These are phyloP conservation scores for Malassezia psittaci DNA, from an alignment of 1,284 basidiomycete genomes.

Conservation along the genomic window DNA sequence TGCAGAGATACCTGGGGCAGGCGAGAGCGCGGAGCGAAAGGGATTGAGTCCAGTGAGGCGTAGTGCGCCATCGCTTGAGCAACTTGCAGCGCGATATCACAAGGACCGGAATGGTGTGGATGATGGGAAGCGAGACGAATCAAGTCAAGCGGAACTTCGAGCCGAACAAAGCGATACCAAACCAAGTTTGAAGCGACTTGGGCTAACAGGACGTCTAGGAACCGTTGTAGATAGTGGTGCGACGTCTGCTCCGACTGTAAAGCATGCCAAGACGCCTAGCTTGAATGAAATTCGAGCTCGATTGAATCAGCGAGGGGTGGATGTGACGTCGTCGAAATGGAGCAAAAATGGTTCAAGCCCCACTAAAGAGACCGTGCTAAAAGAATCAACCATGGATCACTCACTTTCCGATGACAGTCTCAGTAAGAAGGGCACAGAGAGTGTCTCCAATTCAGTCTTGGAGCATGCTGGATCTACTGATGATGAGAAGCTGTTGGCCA, in stretches of 20 bases:
- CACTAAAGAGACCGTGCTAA: not conserved
- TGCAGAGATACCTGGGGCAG: not conserved
- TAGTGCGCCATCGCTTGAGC: constrained; percentile 6
- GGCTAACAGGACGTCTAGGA: constrained; percentile 9
- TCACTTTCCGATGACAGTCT: too few relatives aligned
- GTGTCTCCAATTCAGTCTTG: too few relatives aligned
- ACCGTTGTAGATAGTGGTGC: not conserved
- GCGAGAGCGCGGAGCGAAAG: not conserved
- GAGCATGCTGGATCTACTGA: too few relatives aligned
- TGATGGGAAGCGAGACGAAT: not conserved
- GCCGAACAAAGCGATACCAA: not conserved
- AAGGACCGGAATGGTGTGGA: not conserved
- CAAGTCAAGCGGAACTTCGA: not conserved
- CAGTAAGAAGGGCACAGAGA: too few relatives aligned
- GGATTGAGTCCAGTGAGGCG: not conserved
- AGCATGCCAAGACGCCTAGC: constrained; percentile 29
- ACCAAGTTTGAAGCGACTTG: constrained; percentile 9
- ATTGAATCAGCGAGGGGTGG: constrained; percentile 17
- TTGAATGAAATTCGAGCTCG: constrained; percentile 40
- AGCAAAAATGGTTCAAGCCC: not conserved
- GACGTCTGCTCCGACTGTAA: constrained; percentile 1
- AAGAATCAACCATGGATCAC: too few relatives aligned
- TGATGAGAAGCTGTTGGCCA: too few relatives aligned
- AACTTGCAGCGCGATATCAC: constrained; percentile 13
- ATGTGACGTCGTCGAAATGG: constrained; percentile 10